Percentiles rank a stretch among this genome's conserved stretches.
Evolutionary conservation across 106 monocot species (phyloP).

Genomic region (Agapanthus africanus): DNA sequence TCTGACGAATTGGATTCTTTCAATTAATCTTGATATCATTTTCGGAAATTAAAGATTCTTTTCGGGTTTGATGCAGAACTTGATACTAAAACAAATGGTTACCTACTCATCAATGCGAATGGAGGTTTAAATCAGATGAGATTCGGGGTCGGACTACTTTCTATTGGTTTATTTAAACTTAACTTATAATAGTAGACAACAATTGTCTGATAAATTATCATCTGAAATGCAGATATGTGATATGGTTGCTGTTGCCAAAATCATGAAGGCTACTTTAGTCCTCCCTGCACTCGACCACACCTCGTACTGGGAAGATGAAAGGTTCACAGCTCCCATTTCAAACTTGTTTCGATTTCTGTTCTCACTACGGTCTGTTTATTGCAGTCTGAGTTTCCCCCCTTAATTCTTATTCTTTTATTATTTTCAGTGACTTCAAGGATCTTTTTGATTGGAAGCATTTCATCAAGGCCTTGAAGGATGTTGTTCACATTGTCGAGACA

Average conservation of each 20-base stretch:
- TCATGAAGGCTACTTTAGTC: conserved; percentile 86
- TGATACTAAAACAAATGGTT: conserved; percentile 79
- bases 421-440: conserved; percentile 86
- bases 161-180: conserved; percentile 6
- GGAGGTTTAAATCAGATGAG: conserved; percentile 99
- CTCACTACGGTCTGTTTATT: not conserved
- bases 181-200: conserved; percentile 1
- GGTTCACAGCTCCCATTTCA: conserved; percentile 29
- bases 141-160: conserved; percentile 74
- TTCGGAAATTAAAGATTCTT: too few species aligned
- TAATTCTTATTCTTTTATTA: not conserved
- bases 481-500: conserved; percentile 67
- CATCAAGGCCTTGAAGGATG: conserved; percentile 79
- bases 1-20: not conserved
- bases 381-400: not conserved
- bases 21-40: not conserved
- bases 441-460: conserved; percentile 97
- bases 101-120: conserved; percentile 91
- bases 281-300: conserved; percentile 94
- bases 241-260: conserved; percentile 98
- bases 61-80: conserved; percentile 38
- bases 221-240: conserved; percentile 90
- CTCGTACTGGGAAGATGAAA: conserved; percentile 94
- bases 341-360: not conserved
- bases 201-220: conserved; percentile 24